phyloP scores from a whole-genome alignment of 2,329 filamentous ascomycete genomes.

The Xylaria sp. region DNA sequence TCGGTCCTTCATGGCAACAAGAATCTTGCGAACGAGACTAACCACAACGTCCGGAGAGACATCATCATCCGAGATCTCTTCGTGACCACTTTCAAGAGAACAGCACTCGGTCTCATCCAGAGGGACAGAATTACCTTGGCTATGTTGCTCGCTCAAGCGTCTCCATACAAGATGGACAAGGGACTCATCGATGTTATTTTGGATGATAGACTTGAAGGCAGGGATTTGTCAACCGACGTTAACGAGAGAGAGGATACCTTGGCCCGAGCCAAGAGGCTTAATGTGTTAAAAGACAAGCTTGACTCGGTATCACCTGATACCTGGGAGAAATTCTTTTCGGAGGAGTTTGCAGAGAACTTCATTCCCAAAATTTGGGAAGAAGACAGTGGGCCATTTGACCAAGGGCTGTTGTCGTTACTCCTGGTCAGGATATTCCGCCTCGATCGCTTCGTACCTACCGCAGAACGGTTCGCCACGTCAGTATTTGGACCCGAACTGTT shows the following conservation, averaged over 20 bases:
- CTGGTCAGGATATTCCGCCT: constrained; percentile 94
- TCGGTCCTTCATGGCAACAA: constrained; percentile 83
- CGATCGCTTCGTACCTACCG: constrained; percentile 90
- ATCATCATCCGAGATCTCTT: constrained; percentile 93
- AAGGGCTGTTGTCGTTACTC: constrained; percentile 80
- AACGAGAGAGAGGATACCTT: constrained; percentile 72
- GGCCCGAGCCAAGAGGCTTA: constrained; percentile 69
- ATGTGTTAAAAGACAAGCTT: constrained; percentile 74
- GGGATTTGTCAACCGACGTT: constrained; percentile 75
- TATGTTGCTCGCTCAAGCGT: constrained; percentile 92
- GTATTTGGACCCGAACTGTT: constrained; percentile 86
- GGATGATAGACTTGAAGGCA: constrained; percentile 75
- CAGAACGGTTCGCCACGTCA: constrained; percentile 84
- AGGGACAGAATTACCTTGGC: constrained; percentile 94
- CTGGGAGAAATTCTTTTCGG: constrained; percentile 83
- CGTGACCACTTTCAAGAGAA: constrained; percentile 87
- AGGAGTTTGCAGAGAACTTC: constrained; percentile 84
- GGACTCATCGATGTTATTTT: constrained; percentile 84
- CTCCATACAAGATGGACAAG: constrained; percentile 96
- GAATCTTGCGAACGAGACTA: constrained; percentile 70
- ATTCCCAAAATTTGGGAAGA: constrained; percentile 80
- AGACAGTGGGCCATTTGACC: constrained; percentile 68
- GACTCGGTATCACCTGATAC: constrained; percentile 63
- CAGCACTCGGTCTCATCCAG: constrained; percentile 89
- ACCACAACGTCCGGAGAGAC: constrained; percentile 81